Conservation (phyloP, 2,329 filamentous ascomycete genomes). For the Didymella segeticola region DNA sequence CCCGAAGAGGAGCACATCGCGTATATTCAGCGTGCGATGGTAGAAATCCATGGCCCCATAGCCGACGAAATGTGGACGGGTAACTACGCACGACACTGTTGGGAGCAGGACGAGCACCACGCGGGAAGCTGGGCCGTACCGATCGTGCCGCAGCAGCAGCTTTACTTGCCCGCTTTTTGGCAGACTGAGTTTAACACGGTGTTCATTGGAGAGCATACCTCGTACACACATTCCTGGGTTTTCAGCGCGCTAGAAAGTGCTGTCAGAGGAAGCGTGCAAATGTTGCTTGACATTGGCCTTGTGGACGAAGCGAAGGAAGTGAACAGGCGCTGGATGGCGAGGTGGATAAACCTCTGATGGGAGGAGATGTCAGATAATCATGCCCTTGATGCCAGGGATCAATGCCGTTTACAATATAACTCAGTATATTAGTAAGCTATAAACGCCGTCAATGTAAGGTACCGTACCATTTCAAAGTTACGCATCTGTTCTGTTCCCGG, state of each 20-base stretch:
- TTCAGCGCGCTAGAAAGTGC: slow-evolving; percentile 68
- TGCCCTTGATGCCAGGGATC: too few relatives aligned
- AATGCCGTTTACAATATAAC: too few relatives aligned
- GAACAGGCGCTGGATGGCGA: slow-evolving; percentile 69
- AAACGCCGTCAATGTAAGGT: too few relatives aligned
- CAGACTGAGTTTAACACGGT: slow-evolving; percentile 70
- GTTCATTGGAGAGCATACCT: slow-evolving; percentile 69
- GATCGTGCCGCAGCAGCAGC: slow-evolving; percentile 66
- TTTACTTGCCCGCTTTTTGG: slow-evolving; percentile 73
- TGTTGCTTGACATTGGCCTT: slow-evolving; percentile 66
- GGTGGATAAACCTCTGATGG: slow-evolving; percentile 58
- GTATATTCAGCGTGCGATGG: slow-evolving; percentile 67
- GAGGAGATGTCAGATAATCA: too few relatives aligned
- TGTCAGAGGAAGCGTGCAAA: slow-evolving; percentile 66
- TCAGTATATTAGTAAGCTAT: too few relatives aligned
- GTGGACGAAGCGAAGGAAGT: slow-evolving; percentile 72
- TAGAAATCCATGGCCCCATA: slow-evolving; percentile 66
- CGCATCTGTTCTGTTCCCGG: background rate
- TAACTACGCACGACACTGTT: slow-evolving; percentile 67
- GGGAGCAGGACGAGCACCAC: slow-evolving; percentile 65
- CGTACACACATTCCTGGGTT: slow-evolving; percentile 73
- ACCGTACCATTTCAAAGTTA: too few relatives aligned
- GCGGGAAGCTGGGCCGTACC: slow-evolving; percentile 67
- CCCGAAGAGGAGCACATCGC: slow-evolving; percentile 66
- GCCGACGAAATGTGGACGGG: slow-evolving; percentile 67